Conservation (phyloP, 139 green algal species). For the Diplosphaera chodatii region DNA sequence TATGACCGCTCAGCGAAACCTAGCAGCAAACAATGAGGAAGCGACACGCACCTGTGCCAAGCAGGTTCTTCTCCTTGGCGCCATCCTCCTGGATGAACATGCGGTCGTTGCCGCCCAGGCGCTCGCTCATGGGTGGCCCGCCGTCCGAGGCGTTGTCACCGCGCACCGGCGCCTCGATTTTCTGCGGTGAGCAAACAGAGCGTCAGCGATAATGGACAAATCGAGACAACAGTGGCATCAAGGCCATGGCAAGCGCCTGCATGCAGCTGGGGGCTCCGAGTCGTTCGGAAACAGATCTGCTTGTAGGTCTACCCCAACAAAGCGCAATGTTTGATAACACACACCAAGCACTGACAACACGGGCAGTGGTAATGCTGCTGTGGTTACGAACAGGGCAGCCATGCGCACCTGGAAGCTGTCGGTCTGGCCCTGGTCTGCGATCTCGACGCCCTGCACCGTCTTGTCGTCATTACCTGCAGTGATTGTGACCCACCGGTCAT, state of each 20-base stretch:
- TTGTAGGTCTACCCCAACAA: no score
- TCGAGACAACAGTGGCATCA: no score
- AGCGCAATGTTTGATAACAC: not conserved
- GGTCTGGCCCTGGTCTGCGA: not conserved
- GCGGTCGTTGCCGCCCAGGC: slow-evolving; percentile 1
- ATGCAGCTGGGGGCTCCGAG: no score
- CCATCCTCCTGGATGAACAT: slow-evolving; percentile 1
- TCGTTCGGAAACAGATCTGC: no score
- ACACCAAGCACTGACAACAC: not conserved
- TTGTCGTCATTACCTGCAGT: no score
- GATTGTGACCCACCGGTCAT: no score
- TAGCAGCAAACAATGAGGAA: not conserved
- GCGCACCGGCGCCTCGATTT: slow-evolving; percentile 12
- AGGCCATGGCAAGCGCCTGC: no score
- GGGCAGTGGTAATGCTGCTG: no score
- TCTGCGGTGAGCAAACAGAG: not conserved
- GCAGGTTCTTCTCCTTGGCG: not conserved
- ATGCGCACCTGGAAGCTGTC: not conserved
- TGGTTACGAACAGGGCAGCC: no score
- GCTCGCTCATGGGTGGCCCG: not conserved
- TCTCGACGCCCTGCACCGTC: not conserved
- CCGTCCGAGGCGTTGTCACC: not conserved
- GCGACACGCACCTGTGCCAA: not conserved
- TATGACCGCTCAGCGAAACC: no score
- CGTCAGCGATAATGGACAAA: no score